Conservation (phyloP, 1,284 basidiomycete species). For the Ganoderma boninense region DNA sequence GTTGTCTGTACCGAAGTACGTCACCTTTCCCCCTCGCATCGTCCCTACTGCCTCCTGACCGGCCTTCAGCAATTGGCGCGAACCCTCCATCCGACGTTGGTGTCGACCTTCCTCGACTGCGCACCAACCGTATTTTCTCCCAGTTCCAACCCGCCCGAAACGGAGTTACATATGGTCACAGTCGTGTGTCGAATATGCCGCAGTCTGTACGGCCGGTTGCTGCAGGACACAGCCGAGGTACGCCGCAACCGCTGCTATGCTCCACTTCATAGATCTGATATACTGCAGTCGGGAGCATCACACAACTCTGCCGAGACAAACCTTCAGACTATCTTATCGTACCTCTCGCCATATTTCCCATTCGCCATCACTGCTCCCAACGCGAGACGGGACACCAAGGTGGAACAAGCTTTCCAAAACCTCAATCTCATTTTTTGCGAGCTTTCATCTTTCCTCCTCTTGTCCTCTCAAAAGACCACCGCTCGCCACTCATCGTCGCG, state of each 20-base stretch:
- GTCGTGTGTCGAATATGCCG: slow-evolving; percentile 70
- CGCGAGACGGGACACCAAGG: slow-evolving; percentile 64
- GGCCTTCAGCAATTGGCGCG: slow-evolving; percentile 51
- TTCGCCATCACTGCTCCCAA: slow-evolving; percentile 53
- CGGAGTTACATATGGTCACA: slow-evolving; percentile 70
- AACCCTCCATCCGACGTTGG: slow-evolving; percentile 77
- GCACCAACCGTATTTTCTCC: slow-evolving; percentile 85
- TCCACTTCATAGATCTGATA: background rate
- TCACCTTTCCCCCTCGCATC: background rate
- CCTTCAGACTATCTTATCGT: slow-evolving; percentile 66
- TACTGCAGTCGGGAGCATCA: slow-evolving; percentile 28
- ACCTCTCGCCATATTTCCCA: slow-evolving; percentile 88
- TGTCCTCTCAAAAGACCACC: slow-evolving; percentile 45
- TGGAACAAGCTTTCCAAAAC: slow-evolving; percentile 70
- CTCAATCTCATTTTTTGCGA: slow-evolving; percentile 83
- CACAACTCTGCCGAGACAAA: slow-evolving; percentile 47
- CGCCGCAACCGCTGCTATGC: slow-evolving; percentile 6
- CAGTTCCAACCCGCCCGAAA: slow-evolving; percentile 59
- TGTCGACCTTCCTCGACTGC: slow-evolving; percentile 86
- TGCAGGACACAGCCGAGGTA: slow-evolving; percentile 33
- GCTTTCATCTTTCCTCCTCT: slow-evolving; percentile 68
- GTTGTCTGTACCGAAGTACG: slow-evolving; percentile 32
- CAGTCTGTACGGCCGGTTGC: slow-evolving; percentile 71
- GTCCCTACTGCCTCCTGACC: slow-evolving; percentile 1
- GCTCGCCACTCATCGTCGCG: background rate